Evolutionary conservation across 225 moss, liverwort and hornwort species (phyloP).

Genomic region (Ulota crispa): DNA sequence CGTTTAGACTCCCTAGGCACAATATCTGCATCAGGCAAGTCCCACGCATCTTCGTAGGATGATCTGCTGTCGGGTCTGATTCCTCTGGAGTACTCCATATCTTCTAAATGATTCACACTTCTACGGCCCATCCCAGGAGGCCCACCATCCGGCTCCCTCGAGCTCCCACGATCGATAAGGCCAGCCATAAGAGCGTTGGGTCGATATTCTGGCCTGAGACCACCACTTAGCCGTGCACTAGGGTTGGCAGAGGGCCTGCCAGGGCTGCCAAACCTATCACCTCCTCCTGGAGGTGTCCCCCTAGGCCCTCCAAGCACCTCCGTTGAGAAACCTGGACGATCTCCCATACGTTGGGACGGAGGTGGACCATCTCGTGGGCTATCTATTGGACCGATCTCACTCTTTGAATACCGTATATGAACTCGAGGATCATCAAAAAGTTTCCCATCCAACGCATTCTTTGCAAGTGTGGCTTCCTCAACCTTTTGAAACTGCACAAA

Average conservation of each 20-base stretch:
- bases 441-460: constrained; percentile 87
- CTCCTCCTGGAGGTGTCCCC: constrained; percentile 34
- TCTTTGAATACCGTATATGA: constrained; percentile 95
- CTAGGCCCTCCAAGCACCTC: constrained; percentile 57
- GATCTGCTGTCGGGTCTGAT: constrained; percentile 60
- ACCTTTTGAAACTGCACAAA: constrained; percentile 95
- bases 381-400: constrained; percentile 96
- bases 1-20: constrained; percentile 77
- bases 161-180: constrained; percentile 52
- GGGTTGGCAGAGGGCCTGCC: constrained; percentile 56
- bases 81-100: constrained; percentile 60
- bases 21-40: constrained; percentile 86
- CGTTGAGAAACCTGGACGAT: constrained; percentile 55
- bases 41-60: constrained; percentile 75
- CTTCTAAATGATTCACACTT: constrained; percentile 57
- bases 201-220: constrained; percentile 89
- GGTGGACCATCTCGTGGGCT: constrained; percentile 65
- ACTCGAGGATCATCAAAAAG: constrained; percentile 97
- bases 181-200: constrained; percentile 83
- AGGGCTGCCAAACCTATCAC: constrained; percentile 65
- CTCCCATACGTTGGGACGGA: constrained; percentile 55
- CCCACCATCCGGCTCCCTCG: constrained; percentile 52
- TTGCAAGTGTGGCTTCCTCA: constrained; percentile 86
- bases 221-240: constrained; percentile 66
- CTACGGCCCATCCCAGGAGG: constrained; percentile 65